Conservation (phyloP, 805 yeast genomes). For the Scheffersomyces stipitis region DNA sequence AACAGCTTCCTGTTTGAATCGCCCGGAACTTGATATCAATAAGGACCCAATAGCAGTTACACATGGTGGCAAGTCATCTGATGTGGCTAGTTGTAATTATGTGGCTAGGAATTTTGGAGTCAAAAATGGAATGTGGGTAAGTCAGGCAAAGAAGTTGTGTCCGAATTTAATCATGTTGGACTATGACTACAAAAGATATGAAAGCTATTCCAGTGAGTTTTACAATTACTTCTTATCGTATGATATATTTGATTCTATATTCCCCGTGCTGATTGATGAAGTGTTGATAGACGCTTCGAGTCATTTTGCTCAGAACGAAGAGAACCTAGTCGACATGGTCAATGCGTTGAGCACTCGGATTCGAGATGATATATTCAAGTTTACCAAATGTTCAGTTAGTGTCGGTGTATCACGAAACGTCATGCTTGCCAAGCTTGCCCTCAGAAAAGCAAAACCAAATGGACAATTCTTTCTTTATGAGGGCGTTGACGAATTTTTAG, state of each 20-base stretch:
- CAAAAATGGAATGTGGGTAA: slow-evolving; percentile 87
- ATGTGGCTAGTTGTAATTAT: slow-evolving; percentile 90
- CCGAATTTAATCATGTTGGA: slow-evolving; percentile 64
- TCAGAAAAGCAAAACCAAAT: slow-evolving; percentile 76
- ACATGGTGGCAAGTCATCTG: slow-evolving; percentile 63
- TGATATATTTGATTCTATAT: slow-evolving; percentile 47
- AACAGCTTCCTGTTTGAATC: slow-evolving; percentile 66
- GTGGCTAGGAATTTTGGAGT: slow-evolving; percentile 79
- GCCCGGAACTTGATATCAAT: slow-evolving; percentile 52
- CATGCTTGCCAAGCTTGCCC: slow-evolving; percentile 72
- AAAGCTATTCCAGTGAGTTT: slow-evolving; percentile 58
- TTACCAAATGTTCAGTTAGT: slow-evolving; percentile 69
- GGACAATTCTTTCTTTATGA: slow-evolving; percentile 49
- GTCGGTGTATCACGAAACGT: slow-evolving; percentile 78
- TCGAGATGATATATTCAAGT: slow-evolving; percentile 37
- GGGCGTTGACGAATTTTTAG: slow-evolving; percentile 31
- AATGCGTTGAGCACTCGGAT: slow-evolving; percentile 31
- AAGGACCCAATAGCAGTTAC: slow-evolving; percentile 61
- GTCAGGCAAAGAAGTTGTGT: slow-evolving; percentile 61
- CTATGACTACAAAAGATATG: slow-evolving; percentile 76
- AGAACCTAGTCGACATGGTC: slow-evolving; percentile 9
- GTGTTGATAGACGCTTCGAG: slow-evolving; percentile 69
- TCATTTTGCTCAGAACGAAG: slow-evolving; percentile 13
- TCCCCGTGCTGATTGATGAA: slow-evolving; percentile 92
- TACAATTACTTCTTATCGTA: slow-evolving; percentile 56